Evolutionary conservation across 345 rosid genomes (phyloP), one percentile per base, ranked within the genome.

Genomic region (Brassica rapa): DNA sequence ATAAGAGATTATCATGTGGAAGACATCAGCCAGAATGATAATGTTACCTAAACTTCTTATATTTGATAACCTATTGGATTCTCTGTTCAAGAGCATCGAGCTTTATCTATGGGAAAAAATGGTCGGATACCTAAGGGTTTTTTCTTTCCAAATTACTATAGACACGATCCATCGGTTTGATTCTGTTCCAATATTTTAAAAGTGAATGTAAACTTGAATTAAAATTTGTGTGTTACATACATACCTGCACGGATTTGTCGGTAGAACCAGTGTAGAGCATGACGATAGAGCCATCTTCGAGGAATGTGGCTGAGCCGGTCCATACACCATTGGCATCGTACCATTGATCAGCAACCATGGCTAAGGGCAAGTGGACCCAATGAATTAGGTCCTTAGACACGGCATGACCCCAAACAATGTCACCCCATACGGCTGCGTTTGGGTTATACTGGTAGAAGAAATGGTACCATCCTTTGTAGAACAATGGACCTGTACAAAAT

Each of bases 351-450:
- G 99, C 94, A 7, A 84, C 79, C 88, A 91, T 81, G 56, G 98
- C 96, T 1, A 93, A 0, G 1, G 99, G 99, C 32, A 95, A 92
- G 65, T 91, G 85, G 27, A 90, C 81, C 99, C 99, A 95, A 62
- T 95, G 98, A 70, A 95, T 89, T 51, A 95, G 70, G 87, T 95
- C 99, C 82, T 30, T 82, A 37, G 97, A 93, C 5, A 93, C 92
- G 9, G 98, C 89, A 25, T 93, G 99, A 73, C 98, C 99, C 99
- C 99, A 95, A 5, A 93, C 89, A 70, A 95, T 95, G 81, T 93
- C 92, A 41, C 98, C 99, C 99, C 99, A 91, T 9, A 86, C 79
- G 0, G 99, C 97, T 23, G 96, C 89, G 43, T 91, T 88, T 19
- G 97, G 98, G 67, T 95, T 93, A 79, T 91, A 95, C 55, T 95